These are phyloP conservation scores for Triticum dicoccoides DNA, from an alignment of 176 grass and related monocot genomes.

Conservation along the genomic window DNA sequence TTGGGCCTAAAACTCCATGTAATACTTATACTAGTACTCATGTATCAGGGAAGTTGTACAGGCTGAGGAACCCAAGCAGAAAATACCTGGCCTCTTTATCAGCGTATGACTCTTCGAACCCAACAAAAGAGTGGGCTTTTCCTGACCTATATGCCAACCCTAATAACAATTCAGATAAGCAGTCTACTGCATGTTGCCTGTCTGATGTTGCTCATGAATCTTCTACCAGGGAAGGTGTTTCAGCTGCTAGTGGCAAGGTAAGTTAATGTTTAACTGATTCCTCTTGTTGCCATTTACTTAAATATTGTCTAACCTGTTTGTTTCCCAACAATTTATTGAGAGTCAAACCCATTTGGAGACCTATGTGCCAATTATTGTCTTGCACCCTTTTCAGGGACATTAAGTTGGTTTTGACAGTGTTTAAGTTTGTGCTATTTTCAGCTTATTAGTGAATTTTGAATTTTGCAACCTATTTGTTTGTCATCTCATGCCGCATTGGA, in stretches of 20 bases:
- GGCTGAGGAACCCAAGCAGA: slow-evolving; percentile 67
- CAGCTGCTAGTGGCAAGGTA: slow-evolving; percentile 33
- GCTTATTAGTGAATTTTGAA: background rate
- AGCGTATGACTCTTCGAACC: slow-evolving; percentile 73
- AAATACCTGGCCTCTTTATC: slow-evolving; percentile 75
- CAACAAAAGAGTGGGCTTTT: slow-evolving; percentile 87
- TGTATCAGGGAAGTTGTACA: slow-evolving; percentile 79
- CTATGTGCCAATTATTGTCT: background rate
- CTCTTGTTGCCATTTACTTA: slow-evolving; percentile 6
- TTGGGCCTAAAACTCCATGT: background rate
- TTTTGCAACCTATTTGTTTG: background rate
- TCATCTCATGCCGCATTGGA: too few species aligned
- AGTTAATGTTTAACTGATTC: slow-evolving; percentile 20
- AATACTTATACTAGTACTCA: slow-evolving; percentile 15
- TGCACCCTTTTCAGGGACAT: background rate
- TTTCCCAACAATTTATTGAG: background rate
- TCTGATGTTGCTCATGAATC: slow-evolving; percentile 29
- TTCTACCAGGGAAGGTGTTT: slow-evolving; percentile 14
- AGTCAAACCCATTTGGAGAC: background rate
- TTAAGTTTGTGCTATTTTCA: background rate
- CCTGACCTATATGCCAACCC: slow-evolving; percentile 54
- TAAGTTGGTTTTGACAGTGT: background rate
- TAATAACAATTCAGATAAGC: slow-evolving; percentile 23
- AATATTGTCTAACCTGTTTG: background rate
- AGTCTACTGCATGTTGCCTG: slow-evolving; percentile 25